A percentile compares a stretch with the other conserved stretches of the same genome.
Evolutionary conservation across 495 filamentous ascomycete species (phyloP).

Genomic region (Penicillium parvum): DNA sequence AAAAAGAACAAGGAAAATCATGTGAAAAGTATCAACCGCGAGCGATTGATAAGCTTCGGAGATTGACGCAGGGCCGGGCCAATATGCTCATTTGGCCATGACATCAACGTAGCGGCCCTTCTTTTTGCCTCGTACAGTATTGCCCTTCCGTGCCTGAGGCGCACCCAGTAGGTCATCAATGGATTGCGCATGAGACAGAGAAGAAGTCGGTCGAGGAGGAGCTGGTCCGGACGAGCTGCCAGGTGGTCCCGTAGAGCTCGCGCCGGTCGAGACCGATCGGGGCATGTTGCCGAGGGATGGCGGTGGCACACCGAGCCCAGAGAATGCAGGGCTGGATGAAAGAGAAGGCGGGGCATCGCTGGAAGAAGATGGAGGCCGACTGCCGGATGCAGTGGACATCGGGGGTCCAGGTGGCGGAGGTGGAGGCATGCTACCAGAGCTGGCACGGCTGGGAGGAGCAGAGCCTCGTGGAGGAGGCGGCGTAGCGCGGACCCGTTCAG

Average conservation of each 20-base stretch:
- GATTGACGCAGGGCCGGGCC: neutral
- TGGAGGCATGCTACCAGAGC: constrained; percentile 34
- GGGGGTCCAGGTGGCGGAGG: constrained; percentile 33
- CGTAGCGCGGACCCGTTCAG: constrained; percentile 45
- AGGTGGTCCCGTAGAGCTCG: constrained; percentile 30
- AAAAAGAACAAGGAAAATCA: constrained; percentile 17
- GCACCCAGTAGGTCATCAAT: constrained; percentile 82
- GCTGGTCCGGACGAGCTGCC: constrained; percentile 24
- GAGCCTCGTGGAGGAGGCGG: constrained; percentile 50
- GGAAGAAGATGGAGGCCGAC: constrained; percentile 39
- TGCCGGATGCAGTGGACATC: constrained; percentile 26
- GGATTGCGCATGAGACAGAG: constrained; percentile 72
- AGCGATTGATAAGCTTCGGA: neutral
- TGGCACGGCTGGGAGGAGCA: constrained; percentile 39
- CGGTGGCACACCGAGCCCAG: constrained; percentile 30
- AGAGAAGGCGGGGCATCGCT: constrained; percentile 30
- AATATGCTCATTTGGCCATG: constrained; percentile 56
- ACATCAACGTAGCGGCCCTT: constrained; percentile 91
- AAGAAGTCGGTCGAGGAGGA: constrained; percentile 54
- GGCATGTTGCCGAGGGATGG: constrained; percentile 19
- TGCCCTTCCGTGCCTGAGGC: constrained; percentile 61
- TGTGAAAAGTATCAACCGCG: no score
- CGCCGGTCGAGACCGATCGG: constrained; percentile 37
- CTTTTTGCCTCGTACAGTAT: constrained; percentile 65
- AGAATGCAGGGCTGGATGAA: constrained; percentile 39